Evolutionary conservation across 2,329 filamentous ascomycete genomes (phyloP).

Genomic region (Dothiorella sarmentorum): DNA sequence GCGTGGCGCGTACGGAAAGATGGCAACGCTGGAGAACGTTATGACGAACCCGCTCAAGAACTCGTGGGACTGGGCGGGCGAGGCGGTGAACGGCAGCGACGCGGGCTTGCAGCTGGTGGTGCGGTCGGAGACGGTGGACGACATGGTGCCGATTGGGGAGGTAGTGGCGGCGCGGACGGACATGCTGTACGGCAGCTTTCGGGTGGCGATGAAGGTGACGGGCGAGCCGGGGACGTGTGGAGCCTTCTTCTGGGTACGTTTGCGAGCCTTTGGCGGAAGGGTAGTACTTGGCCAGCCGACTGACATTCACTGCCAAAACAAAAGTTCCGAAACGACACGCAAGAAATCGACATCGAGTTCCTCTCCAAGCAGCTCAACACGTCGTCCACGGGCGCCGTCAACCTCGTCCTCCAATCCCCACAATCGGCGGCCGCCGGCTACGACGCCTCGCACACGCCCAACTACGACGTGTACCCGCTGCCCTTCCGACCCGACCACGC

Average conservation of each 20-base stretch:
- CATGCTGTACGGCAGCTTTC: conserved; percentile 66
- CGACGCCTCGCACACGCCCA: conserved; percentile 58
- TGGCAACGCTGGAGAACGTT: conserved; percentile 57
- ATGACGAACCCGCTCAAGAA: conserved; percentile 50
- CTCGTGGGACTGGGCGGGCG: conserved; percentile 42
- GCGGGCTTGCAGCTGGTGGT: conserved; percentile 39
- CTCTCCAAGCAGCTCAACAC: conserved; percentile 64
- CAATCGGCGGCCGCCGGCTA: conserved; percentile 57
- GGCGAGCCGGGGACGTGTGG: conserved; percentile 64
- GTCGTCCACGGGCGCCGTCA: conserved; percentile 58
- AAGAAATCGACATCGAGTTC: conserved; percentile 80
- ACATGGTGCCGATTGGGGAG: conserved; percentile 61
- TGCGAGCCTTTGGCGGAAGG: background rate
- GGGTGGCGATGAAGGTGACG: conserved; percentile 64
- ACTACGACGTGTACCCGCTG: conserved; percentile 57
- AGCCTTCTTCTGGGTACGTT: conserved; percentile 71
- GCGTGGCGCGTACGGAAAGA: conserved; percentile 64
- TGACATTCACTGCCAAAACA: no score
- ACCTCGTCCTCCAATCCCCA: conserved; percentile 71
- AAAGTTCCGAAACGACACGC: conserved; percentile 77
- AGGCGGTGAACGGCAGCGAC: conserved; percentile 44
- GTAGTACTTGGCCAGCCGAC: conserved; percentile 21
- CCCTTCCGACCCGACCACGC: conserved; percentile 62
- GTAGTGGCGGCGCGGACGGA: conserved; percentile 60
- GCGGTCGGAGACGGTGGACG: conserved; percentile 37